phyloP scores from a whole-genome alignment of 2,329 filamentous ascomycete genomes.

The Cryphonectria carpinicola region DNA sequence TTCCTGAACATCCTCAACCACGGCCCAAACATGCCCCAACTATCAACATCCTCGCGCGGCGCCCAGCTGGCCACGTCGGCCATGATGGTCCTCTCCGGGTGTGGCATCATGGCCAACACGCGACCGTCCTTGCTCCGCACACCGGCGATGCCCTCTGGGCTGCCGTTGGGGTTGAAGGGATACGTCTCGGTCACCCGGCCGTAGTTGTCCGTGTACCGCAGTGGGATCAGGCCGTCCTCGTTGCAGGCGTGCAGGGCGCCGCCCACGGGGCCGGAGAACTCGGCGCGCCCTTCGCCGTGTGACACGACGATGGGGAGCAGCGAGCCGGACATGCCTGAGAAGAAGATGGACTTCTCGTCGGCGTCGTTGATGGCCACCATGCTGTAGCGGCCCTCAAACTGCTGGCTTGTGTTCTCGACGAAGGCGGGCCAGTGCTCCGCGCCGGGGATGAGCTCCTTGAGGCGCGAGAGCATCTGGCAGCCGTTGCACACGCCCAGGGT shows the following conservation, averaged over 20 bases:
- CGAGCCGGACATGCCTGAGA: constrained; percentile 84
- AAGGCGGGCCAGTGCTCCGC: constrained; percentile 83
- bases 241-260: constrained; percentile 59
- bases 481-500: constrained; percentile 95
- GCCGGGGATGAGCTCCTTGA: constrained; percentile 87
- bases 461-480: constrained; percentile 88
- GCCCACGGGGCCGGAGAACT: constrained; percentile 56
- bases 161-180: constrained; percentile 87
- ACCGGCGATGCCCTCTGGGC: constrained; percentile 78
- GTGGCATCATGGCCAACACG: constrained; percentile 89
- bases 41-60: constrained; percentile 58
- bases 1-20: constrained; percentile 88
- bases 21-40: constrained; percentile 82
- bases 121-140: constrained; percentile 77
- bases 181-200: constrained; percentile 77
- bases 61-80: constrained; percentile 77
- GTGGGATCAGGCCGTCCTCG: constrained; percentile 69
- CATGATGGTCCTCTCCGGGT: constrained; percentile 88
- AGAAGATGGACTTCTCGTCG: constrained; percentile 72
- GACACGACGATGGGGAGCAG: constrained; percentile 84
- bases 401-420: constrained; percentile 80
- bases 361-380: constrained; percentile 79
- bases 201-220: constrained; percentile 87
- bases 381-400: constrained; percentile 85
- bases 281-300: constrained; percentile 87